These are phyloP conservation scores for Metschnikowia matae DNA, from an alignment of 805 yeast genomes.

Conservation along the genomic window DNA sequence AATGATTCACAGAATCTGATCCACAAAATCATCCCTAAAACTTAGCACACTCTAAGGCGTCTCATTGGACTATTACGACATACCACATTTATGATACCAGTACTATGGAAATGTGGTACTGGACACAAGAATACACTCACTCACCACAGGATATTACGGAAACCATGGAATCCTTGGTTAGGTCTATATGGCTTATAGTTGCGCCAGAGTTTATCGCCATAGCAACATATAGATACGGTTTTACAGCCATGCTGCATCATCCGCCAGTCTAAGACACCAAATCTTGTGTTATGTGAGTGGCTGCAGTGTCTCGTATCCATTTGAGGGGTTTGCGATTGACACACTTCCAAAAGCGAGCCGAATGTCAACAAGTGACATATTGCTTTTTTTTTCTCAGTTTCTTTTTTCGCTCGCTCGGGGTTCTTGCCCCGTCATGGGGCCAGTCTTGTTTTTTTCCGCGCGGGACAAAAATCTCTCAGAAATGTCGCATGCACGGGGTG, in stretches of 20 bases:
- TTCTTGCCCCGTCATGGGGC: not conserved
- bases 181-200: too few species aligned
- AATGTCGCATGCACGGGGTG: constrained; percentile 10
- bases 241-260: not conserved
- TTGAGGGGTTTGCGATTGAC: constrained; percentile 4
- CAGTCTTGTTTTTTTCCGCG: not conserved
- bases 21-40: too few species aligned
- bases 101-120: too few species aligned
- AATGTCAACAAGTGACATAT: constrained; percentile 4
- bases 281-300: not conserved
- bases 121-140: too few species aligned
- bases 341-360: constrained; percentile 5
- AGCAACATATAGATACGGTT: not conserved
- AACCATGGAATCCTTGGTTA: too few species aligned
- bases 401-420: not conserved
- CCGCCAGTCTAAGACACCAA: not conserved
- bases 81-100: too few species aligned
- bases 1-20: too few species aligned
- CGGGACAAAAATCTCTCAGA: constrained; percentile 11
- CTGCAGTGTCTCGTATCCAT: constrained; percentile 2
- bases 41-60: too few species aligned
- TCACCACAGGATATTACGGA: too few species aligned
- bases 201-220: not conserved
- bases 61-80: too few species aligned
- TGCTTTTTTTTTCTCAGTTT: not conserved